Percentiles rank a stretch among this genome's conserved stretches.
phyloP scores from a whole-genome alignment of 2,329 filamentous ascomycete genomes.

The Truncatella angustata region DNA sequence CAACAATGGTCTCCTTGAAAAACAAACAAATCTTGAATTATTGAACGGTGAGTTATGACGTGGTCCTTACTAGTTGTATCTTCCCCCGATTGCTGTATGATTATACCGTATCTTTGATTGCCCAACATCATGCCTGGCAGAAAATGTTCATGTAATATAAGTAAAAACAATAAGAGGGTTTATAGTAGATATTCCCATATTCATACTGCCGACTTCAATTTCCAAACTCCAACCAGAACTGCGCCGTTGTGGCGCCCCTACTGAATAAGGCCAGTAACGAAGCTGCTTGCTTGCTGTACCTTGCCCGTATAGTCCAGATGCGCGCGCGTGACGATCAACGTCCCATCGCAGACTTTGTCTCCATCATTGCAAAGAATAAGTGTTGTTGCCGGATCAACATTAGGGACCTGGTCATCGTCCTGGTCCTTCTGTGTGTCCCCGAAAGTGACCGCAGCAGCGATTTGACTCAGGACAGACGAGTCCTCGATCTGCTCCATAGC shows the following conservation, averaged over 20 bases:
- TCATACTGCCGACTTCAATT: neutral
- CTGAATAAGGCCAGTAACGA: neutral
- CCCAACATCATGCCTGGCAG: neutral
- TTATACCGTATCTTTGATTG: too few species aligned
- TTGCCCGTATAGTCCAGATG: conserved; percentile 34
- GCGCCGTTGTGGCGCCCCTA: neutral
- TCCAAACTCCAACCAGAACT: too few species aligned
- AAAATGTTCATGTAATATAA: neutral
- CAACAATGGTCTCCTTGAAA: too few species aligned
- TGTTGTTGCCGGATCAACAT: conserved; percentile 22
- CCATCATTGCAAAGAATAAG: conserved; percentile 45
- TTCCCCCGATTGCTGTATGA: too few species aligned
- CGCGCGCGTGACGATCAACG: conserved; percentile 32
- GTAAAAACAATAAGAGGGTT: neutral
- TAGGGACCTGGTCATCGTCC: conserved; percentile 26
- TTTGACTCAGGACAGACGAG: conserved; percentile 20
- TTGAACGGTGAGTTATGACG: too few species aligned
- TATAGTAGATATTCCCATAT: neutral
- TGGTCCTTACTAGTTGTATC: too few species aligned
- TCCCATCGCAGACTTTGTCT: conserved; percentile 48
- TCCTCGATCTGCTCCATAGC: conserved; percentile 31
- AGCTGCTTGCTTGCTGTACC: conserved; percentile 1
- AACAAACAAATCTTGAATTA: too few species aligned
- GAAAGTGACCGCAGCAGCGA: conserved; percentile 27
- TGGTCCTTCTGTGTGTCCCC: conserved; percentile 30